Evolutionary conservation across 208 protist species (phyloP).

Genomic region (Trypanosoma theileri): DNA sequence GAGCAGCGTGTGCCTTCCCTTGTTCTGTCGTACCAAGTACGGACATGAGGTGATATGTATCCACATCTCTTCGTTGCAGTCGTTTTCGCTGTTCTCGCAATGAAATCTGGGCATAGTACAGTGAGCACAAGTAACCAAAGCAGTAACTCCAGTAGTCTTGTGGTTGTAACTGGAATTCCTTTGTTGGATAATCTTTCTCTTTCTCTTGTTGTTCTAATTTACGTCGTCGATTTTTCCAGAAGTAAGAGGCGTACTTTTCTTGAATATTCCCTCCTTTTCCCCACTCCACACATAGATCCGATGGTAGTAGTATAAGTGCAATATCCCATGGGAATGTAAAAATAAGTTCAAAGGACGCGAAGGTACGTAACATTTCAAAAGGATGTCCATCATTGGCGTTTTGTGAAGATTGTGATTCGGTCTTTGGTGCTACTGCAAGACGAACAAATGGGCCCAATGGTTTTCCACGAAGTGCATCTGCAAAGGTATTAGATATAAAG

Average conservation of each 20-base stretch:
- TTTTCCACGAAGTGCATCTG: constrained; percentile 59
- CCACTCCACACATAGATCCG: constrained; percentile 41
- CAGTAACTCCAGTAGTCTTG: constrained; percentile 74
- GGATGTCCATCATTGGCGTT: constrained; percentile 2
- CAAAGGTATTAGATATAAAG: constrained; percentile 50
- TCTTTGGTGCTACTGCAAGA: constrained; percentile 48
- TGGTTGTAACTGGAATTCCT: constrained; percentile 10
- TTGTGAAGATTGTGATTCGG: background rate
- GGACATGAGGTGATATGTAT: constrained; percentile 40
- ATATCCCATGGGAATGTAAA: constrained; percentile 63
- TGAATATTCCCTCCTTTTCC: constrained; percentile 17
- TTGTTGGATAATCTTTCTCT: background rate
- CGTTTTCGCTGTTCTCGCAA: constrained; percentile 65
- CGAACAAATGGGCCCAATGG: constrained; percentile 51
- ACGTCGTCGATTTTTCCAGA: constrained; percentile 68
- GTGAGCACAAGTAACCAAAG: constrained; percentile 83
- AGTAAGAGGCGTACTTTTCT: constrained; percentile 52
- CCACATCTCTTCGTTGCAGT: constrained; percentile 52
- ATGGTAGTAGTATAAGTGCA: constrained; percentile 57
- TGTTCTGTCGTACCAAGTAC: constrained; percentile 30
- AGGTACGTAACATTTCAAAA: constrained; percentile 56
- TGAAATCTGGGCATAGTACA: constrained; percentile 70
- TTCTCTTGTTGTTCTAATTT: background rate
- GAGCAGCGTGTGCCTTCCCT: constrained; percentile 25
- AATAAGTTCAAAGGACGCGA: constrained; percentile 68